These are phyloP conservation scores for Glycine tomentella DNA, from an alignment of 306 rosid species.

Conservation along the genomic window DNA sequence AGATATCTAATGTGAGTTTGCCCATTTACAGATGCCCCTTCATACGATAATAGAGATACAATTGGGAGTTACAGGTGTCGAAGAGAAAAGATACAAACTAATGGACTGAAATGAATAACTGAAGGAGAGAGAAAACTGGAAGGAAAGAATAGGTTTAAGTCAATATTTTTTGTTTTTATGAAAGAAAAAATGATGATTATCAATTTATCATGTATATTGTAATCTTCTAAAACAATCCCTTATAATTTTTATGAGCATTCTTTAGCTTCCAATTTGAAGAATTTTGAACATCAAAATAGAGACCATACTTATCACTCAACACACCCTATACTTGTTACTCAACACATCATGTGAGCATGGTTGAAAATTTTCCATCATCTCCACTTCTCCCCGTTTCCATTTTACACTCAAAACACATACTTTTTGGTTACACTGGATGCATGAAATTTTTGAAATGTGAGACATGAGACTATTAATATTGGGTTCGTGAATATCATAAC, in stretches of 20 bases:
- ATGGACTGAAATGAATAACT: constrained; percentile 67
- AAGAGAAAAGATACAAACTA: constrained; percentile 97
- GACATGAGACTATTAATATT: background rate
- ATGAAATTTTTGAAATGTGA: background rate
- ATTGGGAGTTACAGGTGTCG: constrained; percentile 97
- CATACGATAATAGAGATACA: constrained; percentile 97
- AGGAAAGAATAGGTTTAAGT: background rate
- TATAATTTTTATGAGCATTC: constrained; percentile 19
- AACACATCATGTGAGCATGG: background rate
- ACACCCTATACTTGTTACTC: background rate
- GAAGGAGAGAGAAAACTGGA: background rate
- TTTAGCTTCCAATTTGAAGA: constrained; percentile 14
- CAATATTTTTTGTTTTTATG: background rate
- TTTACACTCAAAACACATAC: background rate
- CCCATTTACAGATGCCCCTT: constrained; percentile 78
- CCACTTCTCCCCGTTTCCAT: background rate
- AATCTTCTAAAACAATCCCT: background rate
- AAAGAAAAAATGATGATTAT: too few species aligned
- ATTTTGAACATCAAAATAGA: constrained; percentile 9
- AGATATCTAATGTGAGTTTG: constrained; percentile 33
- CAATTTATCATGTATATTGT: constrained; percentile 37
- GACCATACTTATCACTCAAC: background rate
- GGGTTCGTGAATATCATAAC: background rate
- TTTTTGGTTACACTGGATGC: constrained; percentile 2
- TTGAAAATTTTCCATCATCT: background rate